Conservation (phyloP, 176 grass and related monocot species). For the Oryza longistaminata region DNA sequence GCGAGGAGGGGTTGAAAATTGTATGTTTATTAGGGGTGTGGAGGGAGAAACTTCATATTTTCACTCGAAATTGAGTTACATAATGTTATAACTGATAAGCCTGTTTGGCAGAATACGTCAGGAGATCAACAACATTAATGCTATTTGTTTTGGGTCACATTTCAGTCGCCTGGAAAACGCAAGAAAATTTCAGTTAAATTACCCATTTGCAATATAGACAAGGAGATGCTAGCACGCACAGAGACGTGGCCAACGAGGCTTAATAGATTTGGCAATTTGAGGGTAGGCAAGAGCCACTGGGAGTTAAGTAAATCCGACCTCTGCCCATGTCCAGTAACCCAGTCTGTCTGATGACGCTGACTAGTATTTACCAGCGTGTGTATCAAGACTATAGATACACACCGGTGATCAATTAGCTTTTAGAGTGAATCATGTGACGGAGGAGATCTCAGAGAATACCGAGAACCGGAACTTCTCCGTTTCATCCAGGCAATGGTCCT, state of each 20-base stretch:
- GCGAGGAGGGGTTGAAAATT: too few relatives aligned
- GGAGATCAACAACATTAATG: too few relatives aligned
- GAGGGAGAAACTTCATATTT: too few relatives aligned
- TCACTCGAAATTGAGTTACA: too few relatives aligned
- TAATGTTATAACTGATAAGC: too few relatives aligned
- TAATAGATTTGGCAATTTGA: not conserved
- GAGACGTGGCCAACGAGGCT: not conserved
- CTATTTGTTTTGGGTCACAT: not conserved
- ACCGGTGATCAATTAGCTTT: not conserved
- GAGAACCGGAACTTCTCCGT: conserved; percentile 84
- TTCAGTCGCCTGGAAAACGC: not conserved
- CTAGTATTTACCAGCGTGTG: conserved; percentile 44
- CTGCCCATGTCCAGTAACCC: conserved; percentile 13
- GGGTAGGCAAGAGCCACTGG: not conserved
- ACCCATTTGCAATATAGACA: not conserved
- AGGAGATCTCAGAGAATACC: conserved; percentile 73
- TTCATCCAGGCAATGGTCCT: conserved; percentile 85
- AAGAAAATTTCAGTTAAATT: not conserved
- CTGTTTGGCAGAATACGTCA: too few relatives aligned
- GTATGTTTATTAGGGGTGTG: too few relatives aligned
- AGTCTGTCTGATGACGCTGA: not conserved
- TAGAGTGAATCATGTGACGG: conserved; percentile 71
- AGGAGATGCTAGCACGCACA: not conserved
- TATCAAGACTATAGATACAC: not conserved
- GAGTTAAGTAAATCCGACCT: not conserved